A percentile compares a stretch with the other conserved stretches of the same genome.
These are phyloP conservation scores for Coniochaeta sp. DNA, from an alignment of 2,329 filamentous ascomycete species.

Conservation along the genomic window DNA sequence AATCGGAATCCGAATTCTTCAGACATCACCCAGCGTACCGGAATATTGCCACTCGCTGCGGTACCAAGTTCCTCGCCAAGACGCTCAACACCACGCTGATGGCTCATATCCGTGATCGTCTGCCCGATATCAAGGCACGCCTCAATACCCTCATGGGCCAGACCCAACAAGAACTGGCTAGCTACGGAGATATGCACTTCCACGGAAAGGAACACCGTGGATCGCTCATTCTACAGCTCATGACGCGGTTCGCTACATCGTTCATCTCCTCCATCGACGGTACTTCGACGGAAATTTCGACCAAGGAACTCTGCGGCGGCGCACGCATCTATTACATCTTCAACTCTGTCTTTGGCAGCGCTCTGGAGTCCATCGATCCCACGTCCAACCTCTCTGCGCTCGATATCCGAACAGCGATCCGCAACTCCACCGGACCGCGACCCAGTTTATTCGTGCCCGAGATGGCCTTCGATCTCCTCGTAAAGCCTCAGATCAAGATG, in stretches of 20 bases:
- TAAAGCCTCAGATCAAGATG: constrained; percentile 97
- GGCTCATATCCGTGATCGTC: constrained; percentile 87
- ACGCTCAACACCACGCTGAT: constrained; percentile 93
- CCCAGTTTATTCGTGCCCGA: constrained; percentile 96
- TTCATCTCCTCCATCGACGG: constrained; percentile 99
- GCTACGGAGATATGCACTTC: constrained; percentile 96
- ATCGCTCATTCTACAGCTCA: constrained; percentile 89
- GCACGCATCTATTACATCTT: constrained; percentile 98
- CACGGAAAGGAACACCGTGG: constrained; percentile 95
- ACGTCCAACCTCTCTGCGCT: constrained; percentile 90
- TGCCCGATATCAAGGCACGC: constrained; percentile 96
- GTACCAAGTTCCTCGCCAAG: constrained; percentile 90
- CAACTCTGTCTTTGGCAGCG: constrained; percentile 97
- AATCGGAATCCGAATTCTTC: constrained; percentile 91
- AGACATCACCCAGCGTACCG: constrained; percentile 93
- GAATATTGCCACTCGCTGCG: constrained; percentile 89
- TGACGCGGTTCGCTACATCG: constrained; percentile 96
- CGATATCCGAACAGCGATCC: constrained; percentile 93
- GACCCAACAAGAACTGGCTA: constrained; percentile 95
- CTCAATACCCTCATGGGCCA: constrained; percentile 99
- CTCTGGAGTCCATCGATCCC: constrained; percentile 90
- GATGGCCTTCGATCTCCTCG: constrained; percentile 92
- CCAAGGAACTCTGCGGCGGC: constrained; percentile 92
- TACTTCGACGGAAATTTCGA: constrained; percentile 97
- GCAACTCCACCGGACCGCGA: constrained; percentile 92